Percentiles rank a stretch among this genome's conserved stretches.
These are phyloP conservation scores for Phellinidium pouzarii DNA, from an alignment of 1,284 basidiomycete species.

Conservation along the genomic window DNA sequence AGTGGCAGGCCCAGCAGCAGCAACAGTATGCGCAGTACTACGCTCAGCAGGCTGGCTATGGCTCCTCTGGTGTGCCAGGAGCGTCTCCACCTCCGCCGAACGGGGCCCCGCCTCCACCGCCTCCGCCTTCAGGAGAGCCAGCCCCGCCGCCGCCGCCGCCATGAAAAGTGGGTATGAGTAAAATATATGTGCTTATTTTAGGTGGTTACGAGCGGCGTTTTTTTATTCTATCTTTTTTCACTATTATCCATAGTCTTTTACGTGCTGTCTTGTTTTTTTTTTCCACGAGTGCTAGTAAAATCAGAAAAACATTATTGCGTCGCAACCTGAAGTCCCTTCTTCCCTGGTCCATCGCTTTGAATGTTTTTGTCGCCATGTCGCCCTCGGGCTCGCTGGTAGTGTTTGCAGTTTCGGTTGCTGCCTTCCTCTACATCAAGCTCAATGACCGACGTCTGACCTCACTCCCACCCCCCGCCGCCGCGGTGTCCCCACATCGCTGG, in stretches of 20 bases:
- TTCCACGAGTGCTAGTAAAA: not conserved
- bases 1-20: constrained; percentile 66
- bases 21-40: constrained; percentile 72
- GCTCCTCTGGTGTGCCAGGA: constrained; percentile 10
- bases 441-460: constrained; percentile 46
- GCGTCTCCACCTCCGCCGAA: constrained; percentile 16
- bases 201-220: not conserved
- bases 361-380: not conserved
- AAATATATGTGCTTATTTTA: not conserved
- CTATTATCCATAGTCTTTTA: not conserved
- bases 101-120: constrained; percentile 16
- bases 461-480: constrained; percentile 36
- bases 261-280: not conserved
- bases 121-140: constrained; percentile 11
- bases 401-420: not conserved
- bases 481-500: constrained; percentile 42
- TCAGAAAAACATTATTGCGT: not conserved
- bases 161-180: not conserved
- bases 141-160: constrained; percentile 16
- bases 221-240: not conserved
- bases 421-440: constrained; percentile 37
- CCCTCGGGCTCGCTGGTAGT: not conserved
- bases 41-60: constrained; percentile 36
- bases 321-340: not conserved
- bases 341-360: not conserved